Evolutionary conservation across 805 yeast species (phyloP), one percentile per base, ranked within the genome.

Genomic region (Sungouiella thailandica): DNA sequence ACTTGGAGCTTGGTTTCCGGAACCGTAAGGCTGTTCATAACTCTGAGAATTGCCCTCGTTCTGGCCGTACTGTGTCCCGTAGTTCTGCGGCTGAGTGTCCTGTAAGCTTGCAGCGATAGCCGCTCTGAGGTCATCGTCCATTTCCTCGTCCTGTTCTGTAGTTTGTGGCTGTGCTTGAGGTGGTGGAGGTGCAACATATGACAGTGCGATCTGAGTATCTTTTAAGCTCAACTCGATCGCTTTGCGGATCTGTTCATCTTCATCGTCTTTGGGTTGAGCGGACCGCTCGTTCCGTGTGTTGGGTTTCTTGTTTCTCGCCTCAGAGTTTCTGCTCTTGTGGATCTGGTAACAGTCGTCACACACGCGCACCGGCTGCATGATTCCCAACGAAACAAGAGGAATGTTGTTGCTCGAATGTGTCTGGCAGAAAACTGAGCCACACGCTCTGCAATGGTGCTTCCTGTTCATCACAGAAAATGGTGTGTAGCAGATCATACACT

Each of bases 391-490:
- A 0, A 94, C 90, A 36, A 93, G 64, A 7, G 89, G 80, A 22
- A 79, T 65, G 31, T 58, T 67, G 45, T 84, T 76, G 2, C 81
- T 65, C n/a, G 97, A 86, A 58, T 94, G 95, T 5, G 76, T 72
- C 44, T 84, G 89, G 57, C 95, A 80, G 53, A 73, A 90, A 0
- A 87, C 96, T 3, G 97, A 97, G 16, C 98, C 98, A 62, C 98
- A 93, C 33, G 95, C 83, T 34, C 98, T 73, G 58, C 98, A 93
- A 60, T 93, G 98, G 57, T 93, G 98, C 55, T 90, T 88, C 52
- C 98, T 72, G 55, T 85, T 88, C 40, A 89, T 64, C 53, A 90
- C 72, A 1, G 93, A 68, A 53, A 93, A 93, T 11, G 80, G 63
- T 26, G 70, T 76, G 32, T 94, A 87, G 46, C 97, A 87, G 35